These are phyloP conservation scores for Penicillium sp. DNA, from an alignment of 2,329 filamentous ascomycete genomes.

Conservation along the genomic window DNA sequence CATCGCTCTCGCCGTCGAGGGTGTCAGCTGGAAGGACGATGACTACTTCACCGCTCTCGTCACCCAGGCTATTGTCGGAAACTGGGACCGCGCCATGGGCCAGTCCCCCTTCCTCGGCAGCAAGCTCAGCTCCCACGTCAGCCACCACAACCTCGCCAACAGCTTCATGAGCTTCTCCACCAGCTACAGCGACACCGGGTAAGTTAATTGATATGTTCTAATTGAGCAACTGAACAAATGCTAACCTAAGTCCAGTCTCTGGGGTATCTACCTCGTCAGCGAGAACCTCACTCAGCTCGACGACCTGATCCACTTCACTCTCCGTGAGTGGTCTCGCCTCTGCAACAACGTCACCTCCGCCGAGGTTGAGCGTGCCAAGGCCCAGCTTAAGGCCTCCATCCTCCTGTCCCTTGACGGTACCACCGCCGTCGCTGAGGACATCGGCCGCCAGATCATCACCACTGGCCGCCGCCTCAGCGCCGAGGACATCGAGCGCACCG, in stretches of 20 bases:
- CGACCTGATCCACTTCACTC: conserved; percentile 96
- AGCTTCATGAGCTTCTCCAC: conserved; percentile 99
- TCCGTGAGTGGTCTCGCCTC: conserved; percentile 96
- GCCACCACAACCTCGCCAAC: conserved; percentile 94
- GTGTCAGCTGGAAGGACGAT: conserved; percentile 98
- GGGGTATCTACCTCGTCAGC: conserved; percentile 98
- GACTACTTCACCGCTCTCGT: conserved; percentile 99
- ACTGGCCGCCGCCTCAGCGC: conserved; percentile 89
- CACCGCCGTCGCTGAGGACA: conserved; percentile 95
- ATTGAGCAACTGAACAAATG: conserved; percentile 23
- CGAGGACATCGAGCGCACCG: conserved; percentile 90
- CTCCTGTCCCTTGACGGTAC: conserved; percentile 96
- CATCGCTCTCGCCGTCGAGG: conserved; percentile 97
- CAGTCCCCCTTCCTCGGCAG: conserved; percentile 96
- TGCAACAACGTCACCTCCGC: conserved; percentile 83
- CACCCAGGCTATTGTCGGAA: conserved; percentile 97
- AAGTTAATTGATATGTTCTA: conserved; percentile 42
- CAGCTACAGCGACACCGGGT: conserved; percentile 99
- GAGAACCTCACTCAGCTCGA: conserved; percentile 86
- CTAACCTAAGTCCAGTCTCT: conserved; percentile 66
- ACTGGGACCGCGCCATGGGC: conserved; percentile 99
- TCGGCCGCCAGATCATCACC: conserved; percentile 97
- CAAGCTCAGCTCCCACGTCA: conserved; percentile 94
- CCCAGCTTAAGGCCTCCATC: conserved; percentile 97
- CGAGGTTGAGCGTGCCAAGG: conserved; percentile 97